Evolutionary conservation across 2,329 filamentous ascomycete genomes (phyloP), one percentile per base, ranked within the genome.

Genomic region (Alternaria conjuncta): DNA sequence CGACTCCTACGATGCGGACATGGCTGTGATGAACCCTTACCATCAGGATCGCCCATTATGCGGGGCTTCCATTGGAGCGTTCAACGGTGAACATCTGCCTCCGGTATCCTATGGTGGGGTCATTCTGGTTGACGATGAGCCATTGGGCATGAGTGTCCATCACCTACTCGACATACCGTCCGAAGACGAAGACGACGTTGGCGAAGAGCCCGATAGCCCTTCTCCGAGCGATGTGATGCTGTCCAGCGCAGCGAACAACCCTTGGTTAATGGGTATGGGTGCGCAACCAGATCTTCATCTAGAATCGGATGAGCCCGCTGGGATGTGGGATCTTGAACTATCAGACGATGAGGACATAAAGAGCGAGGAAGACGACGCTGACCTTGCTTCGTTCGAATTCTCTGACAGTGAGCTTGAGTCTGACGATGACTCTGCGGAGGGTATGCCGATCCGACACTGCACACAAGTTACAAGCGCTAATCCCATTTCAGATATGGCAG

Each of bases 71-170:
- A 97, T 98, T 63, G 95, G 95, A 7, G 94, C 94, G 1, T 97
- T 93, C 84, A 89, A 92, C 55, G 89, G 94, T 68, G 89, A 92
- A 47, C 95, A 97, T 75, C 84, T 97, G 3, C 94, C 94, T 6
- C 93, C 95, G 2, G 95, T 97, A 4, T 96, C 93, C 30, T 94
- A 97, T 70, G 95, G 95, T 12, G 95, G 95, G 9, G 86, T 97
- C 5, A 89, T 98, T 44, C 83, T 96, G 30, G 89, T 98, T 2
- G 94, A 98, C 75, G 89, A 92, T 59, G 89, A 91, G 77, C 88
- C 92, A 0, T 96, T 94, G 73, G 95, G 95, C 12, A 96, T 98
- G 92, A 97, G 93, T 21, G 95, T 98, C 0, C 95, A 98, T 75
- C 95, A 98, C 79, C 95, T 98, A 89, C 87, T 98, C 3, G 95